Conservation (phyloP, 2,329 filamentous ascomycete species). For the Colletotrichum karsti region DNA sequence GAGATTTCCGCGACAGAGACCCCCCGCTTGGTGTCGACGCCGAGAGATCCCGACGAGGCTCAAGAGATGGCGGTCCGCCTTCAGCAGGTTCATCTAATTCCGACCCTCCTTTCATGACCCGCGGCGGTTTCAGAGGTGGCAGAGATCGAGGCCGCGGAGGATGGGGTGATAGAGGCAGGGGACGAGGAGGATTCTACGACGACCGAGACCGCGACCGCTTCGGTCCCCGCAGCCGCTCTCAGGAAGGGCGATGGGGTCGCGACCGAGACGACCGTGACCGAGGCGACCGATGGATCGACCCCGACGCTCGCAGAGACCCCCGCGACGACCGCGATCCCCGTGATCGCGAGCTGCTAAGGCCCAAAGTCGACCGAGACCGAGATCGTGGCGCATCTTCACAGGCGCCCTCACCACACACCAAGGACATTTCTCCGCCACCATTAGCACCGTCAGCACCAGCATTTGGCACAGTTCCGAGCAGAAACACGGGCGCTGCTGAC, state of each 20-base stretch:
- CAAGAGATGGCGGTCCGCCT: constrained; percentile 74
- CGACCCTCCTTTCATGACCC: constrained; percentile 66
- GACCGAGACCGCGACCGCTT: constrained; percentile 67
- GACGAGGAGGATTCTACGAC: constrained; percentile 61
- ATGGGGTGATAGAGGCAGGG: constrained; percentile 54
- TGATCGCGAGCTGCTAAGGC: constrained; percentile 56
- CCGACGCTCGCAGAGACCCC: constrained; percentile 50
- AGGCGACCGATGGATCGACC: constrained; percentile 50
- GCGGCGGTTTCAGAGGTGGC: constrained; percentile 61
- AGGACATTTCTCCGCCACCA: constrained; percentile 66
- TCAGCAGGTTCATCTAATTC: constrained; percentile 77
- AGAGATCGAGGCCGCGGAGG: constrained; percentile 63
- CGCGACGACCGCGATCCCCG: constrained; percentile 57
- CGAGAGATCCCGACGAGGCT: constrained; percentile 72
- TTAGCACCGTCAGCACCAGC: constrained; percentile 66
- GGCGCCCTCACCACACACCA: constrained; percentile 54
- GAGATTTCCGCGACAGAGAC: constrained; percentile 68
- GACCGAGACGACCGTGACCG: constrained; percentile 65
- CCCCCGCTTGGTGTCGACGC: constrained; percentile 71
- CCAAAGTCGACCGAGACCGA: constrained; percentile 56
- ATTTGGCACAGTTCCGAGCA: constrained; percentile 63
- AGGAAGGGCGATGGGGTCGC: constrained; percentile 67
- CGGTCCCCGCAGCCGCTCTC: constrained; percentile 69
- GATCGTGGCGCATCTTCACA: constrained; percentile 48
- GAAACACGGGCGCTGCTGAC: constrained; percentile 45